Percentiles rank a stretch among this genome's conserved stretches.
Conservation (phyloP, 164 flowering plant species). For the Magnolia officinalis region DNA sequence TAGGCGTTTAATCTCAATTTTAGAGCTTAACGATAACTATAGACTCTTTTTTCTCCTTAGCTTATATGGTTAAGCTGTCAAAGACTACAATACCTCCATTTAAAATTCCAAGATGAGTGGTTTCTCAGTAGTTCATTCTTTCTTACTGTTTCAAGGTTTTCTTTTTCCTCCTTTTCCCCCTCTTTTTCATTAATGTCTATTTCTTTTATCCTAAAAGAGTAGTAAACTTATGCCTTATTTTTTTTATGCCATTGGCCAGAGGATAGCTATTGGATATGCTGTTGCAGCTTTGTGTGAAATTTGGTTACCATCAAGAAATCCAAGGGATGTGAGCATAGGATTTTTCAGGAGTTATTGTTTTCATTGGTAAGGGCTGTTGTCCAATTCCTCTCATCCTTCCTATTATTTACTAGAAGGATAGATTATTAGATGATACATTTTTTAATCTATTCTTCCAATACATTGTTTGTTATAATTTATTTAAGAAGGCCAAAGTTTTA, state of each 20-base stretch:
- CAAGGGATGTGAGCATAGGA: slow-evolving; percentile 13
- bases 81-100: neutral
- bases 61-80: no score
- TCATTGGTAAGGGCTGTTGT: slow-evolving; percentile 44
- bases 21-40: no score
- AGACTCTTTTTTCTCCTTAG: no score
- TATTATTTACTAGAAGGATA: neutral
- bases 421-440: neutral
- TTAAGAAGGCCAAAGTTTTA: neutral
- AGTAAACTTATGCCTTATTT: slow-evolving; percentile 2
- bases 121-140: neutral
- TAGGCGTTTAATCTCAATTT: no score
- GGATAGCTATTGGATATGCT: slow-evolving; percentile 61
- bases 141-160: neutral
- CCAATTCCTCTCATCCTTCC: neutral
- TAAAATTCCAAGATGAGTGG: neutral
- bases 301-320: slow-evolving; percentile 42
- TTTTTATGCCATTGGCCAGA: slow-evolving; percentile 31
- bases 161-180: neutral
- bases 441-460: neutral
- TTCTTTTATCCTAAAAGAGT: neutral
- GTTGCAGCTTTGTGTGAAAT: slow-evolving; percentile 69
- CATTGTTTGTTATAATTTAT: neutral
- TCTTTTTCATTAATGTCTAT: neutral
- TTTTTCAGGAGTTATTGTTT: slow-evolving; percentile 29